phyloP scores from a whole-genome alignment of 2,329 filamentous ascomycete genomes.

The Passalora sequoiae region DNA sequence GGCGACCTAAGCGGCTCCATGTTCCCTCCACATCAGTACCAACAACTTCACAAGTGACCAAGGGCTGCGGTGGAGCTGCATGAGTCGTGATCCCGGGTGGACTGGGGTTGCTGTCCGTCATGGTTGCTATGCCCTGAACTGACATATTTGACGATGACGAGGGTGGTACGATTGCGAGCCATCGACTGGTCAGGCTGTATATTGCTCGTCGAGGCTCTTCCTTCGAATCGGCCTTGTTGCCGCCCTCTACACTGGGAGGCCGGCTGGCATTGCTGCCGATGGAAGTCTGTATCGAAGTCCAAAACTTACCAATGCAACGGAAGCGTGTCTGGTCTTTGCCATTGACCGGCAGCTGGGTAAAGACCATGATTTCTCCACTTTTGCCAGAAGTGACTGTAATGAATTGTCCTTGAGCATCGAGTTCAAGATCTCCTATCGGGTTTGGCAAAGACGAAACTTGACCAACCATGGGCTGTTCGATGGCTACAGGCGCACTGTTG shows the following conservation, averaged over 20 bases:
- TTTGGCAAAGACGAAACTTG: constrained; percentile 44
- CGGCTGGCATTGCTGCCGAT: constrained; percentile 1
- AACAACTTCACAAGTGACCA: constrained; percentile 63
- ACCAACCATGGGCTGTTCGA: constrained; percentile 23
- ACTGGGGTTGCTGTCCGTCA: constrained; percentile 47
- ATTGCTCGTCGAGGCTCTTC: constrained; percentile 50
- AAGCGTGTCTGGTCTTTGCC: constrained; percentile 37
- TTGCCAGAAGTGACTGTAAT: constrained; percentile 71
- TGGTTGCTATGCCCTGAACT: constrained; percentile 60
- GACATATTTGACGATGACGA: constrained; percentile 65
- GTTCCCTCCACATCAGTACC: constrained; percentile 60
- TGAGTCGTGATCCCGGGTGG: constrained; percentile 54
- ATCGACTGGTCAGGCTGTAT: constrained; percentile 64
- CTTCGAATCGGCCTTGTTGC: constrained; percentile 3
- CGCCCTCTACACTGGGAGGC: not conserved
- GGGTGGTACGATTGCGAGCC: constrained; percentile 72
- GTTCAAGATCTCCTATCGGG: constrained; percentile 65
- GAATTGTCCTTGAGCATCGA: constrained; percentile 67
- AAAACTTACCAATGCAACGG: constrained; percentile 78
- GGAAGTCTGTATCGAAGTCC: constrained; percentile 64
- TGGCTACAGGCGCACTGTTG: constrained; percentile 58
- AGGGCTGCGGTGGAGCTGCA: constrained; percentile 64
- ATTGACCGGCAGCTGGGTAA: constrained; percentile 32
- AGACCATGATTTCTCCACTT: constrained; percentile 86
- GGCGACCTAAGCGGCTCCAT: constrained; percentile 48